These are phyloP conservation scores for Ehretia macrophylla DNA, from an alignment of 257 asterid species.

Conservation along the genomic window DNA sequence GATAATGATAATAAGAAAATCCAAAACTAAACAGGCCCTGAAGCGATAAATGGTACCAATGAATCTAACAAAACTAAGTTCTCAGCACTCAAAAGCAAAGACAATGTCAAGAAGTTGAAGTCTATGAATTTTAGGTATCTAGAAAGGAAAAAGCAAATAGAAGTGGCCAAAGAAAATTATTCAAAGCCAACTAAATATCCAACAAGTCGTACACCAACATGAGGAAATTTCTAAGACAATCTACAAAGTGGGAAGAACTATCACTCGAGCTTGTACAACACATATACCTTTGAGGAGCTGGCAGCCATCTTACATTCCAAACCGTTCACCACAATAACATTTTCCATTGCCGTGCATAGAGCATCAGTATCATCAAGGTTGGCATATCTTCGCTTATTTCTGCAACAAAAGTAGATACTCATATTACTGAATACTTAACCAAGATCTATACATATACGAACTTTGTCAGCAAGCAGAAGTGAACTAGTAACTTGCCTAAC, in stretches of 20 bases:
- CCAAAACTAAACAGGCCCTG: too few relatives aligned
- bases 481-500: too few relatives aligned
- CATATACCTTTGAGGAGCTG: conserved; percentile 73
- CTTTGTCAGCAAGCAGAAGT: background rate
- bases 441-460: background rate
- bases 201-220: too few relatives aligned
- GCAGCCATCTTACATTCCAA: conserved; percentile 96
- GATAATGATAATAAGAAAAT: too few relatives aligned
- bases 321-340: conserved; percentile 62
- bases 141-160: too few relatives aligned
- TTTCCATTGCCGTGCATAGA: conserved; percentile 56
- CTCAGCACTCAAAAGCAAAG: too few relatives aligned
- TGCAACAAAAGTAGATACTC: conserved; percentile 21
- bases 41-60: too few relatives aligned
- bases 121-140: too few relatives aligned
- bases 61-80: too few relatives aligned
- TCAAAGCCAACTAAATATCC: too few relatives aligned
- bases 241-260: background rate
- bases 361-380: conserved; percentile 53
- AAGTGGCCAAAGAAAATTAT: too few relatives aligned
- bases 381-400: conserved; percentile 57
- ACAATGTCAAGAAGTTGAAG: too few relatives aligned
- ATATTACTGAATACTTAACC: background rate
- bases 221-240: background rate
- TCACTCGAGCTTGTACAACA: background rate